phyloP scores from a whole-genome alignment of 352 stramenopile species.

The Thraustochytrium sp. region DNA sequence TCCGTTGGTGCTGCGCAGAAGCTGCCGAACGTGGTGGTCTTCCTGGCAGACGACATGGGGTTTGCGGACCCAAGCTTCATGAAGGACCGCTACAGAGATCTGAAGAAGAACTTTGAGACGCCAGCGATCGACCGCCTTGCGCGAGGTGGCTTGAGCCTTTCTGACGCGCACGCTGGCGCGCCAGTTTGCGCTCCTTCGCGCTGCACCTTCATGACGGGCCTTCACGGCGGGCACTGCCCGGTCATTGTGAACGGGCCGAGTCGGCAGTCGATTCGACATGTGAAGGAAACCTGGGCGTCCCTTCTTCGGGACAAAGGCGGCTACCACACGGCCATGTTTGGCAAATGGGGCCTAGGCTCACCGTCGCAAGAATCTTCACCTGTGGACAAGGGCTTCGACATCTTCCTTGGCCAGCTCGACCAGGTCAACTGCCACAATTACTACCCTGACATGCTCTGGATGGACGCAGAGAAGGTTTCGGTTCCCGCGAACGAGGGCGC shows the following conservation, averaged over 20 bases:
- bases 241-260: not conserved
- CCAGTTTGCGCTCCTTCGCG: not conserved
- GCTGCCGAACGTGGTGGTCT: not conserved
- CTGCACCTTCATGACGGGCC: not conserved
- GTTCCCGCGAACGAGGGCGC: not conserved
- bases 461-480: too few species aligned
- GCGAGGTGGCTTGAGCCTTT: not conserved
- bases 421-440: not conserved
- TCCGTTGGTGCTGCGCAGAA: too few species aligned
- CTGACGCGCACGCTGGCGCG: not conserved
- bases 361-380: not conserved
- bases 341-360: not conserved
- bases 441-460: not conserved
- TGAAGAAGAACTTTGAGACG: not conserved
- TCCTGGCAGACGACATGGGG: conserved; percentile 9
- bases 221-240: not conserved
- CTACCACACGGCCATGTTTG: not conserved
- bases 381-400: not conserved
- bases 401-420: not conserved
- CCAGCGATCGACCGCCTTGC: not conserved
- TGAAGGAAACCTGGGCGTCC: not conserved
- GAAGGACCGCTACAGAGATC: not conserved
- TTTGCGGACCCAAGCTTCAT: not conserved
- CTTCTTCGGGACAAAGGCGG: not conserved
- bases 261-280: not conserved